A percentile compares a stretch with the other conserved stretches of the same genome.
These are phyloP conservation scores for Cyathus olla DNA, from an alignment of 1,284 basidiomycete genomes.

Conservation along the genomic window DNA sequence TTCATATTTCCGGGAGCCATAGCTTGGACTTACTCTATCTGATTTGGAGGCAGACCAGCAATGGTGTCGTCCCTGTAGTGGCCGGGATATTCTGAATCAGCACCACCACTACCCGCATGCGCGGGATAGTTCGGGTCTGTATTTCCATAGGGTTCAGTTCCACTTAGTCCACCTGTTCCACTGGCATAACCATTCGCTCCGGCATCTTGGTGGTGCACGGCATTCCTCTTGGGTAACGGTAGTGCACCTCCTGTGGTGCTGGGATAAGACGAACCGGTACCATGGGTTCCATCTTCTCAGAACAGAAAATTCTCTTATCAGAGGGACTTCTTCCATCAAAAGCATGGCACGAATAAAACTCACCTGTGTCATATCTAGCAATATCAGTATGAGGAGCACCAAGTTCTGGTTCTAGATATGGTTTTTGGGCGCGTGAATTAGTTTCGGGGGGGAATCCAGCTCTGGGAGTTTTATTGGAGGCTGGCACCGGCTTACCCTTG, in stretches of 20 bases:
- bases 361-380: background rate
- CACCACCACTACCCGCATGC: background rate
- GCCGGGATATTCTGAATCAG: slow-evolving; percentile 10
- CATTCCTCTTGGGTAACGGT: background rate
- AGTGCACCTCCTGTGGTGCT: background rate
- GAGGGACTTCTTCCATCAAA: background rate
- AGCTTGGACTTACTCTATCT: slow-evolving; percentile 13
- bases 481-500: background rate
- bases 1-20: background rate
- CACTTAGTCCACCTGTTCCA: background rate
- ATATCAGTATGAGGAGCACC: background rate
- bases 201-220: background rate
- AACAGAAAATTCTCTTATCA: background rate
- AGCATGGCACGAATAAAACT: background rate
- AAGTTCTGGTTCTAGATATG: background rate
- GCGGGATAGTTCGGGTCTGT: background rate
- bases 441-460: background rate
- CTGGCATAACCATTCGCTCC: background rate
- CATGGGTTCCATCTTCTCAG: background rate
- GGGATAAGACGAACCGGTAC: background rate
- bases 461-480: background rate
- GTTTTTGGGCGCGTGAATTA: background rate
- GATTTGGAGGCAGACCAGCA: slow-evolving; percentile 15
- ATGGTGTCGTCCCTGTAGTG: slow-evolving; percentile 37
- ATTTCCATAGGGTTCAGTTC: background rate